Base-by-base conservation (phyloP, 73 alveolate genomes). In the Tetrahymena malaccensis region DNA sequence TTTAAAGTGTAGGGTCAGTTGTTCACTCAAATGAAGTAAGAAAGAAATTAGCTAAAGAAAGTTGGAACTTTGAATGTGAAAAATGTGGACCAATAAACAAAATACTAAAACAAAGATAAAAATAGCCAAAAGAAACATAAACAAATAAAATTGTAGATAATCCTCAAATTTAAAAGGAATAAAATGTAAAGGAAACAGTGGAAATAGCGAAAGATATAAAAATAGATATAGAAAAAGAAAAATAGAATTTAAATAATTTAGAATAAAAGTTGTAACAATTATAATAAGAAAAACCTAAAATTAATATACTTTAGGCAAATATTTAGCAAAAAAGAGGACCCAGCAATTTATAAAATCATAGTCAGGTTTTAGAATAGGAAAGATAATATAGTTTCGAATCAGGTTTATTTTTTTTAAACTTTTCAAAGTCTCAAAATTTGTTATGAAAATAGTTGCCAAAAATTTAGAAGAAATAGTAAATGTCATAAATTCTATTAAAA, bases 1-100 rank as follows among this genome's bases (percentile, higher is more conserved):
- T 98, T 94, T 99, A 97, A 43, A 96, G 96, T 93, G 97, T 98
- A 35, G 99, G 99, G 25, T 98, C 99, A 7, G 43, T 98, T 16
- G 96, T 95, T 84, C 95, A 96, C 43, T 85, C 98, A 34, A 70
- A 95, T 11, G 98, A 98, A 94, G 97, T 94, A 95, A 97, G 99
- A 89, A 96, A 96, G 94, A 94, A 96, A 43, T 96, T 97, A 89
- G 99, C 99, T 31, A 95, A 96, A 94, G 97, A 93, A 44, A 93
- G 98, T 43, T 93, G 94, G 13, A 96, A 96, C 43, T 98, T 94
- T 96, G 97, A 96, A 93, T 98, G 99, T 40, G 99, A 98, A 50
- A 84, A 97, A 37, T 98, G 99, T 93, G 99, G 99, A 22, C 96
- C 95, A 11, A 83, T 94, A 17, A 21, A 34, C 22, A 85, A 94